Evolutionary conservation across 2,329 filamentous ascomycete species (phyloP).

Genomic region (Hymenoscyphus albidus): DNA sequence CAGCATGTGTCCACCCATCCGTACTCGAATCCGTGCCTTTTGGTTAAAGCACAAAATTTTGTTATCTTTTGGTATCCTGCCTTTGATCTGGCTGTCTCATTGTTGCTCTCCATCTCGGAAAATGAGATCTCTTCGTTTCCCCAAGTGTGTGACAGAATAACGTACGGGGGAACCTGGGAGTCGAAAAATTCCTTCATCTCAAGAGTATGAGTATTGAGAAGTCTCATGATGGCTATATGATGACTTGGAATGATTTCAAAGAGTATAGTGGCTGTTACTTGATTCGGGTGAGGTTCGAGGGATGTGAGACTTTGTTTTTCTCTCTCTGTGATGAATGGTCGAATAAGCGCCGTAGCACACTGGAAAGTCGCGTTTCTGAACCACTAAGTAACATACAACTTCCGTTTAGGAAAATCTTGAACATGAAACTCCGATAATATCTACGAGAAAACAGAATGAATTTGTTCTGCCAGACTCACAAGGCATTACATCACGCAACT

Average conservation of each 20-base stretch:
- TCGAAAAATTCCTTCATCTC: not conserved
- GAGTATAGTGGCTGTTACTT: not conserved
- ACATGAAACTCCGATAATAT: no score
- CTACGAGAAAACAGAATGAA: no score
- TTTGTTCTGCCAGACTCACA: no score
- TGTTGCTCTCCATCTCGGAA: not conserved
- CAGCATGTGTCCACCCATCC: slow-evolving; percentile 2
- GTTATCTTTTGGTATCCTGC: slow-evolving; percentile 9
- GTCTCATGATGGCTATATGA: not conserved
- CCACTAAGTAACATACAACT: no score
- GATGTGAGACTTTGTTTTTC: no score
- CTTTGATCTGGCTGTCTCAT: not conserved
- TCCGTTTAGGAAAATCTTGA: no score
- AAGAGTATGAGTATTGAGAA: not conserved
- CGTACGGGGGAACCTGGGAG: slow-evolving; percentile 25
- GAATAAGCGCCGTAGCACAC: no score
- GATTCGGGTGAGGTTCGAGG: not conserved
- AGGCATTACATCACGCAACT: not conserved
- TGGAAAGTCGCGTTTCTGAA: no score
- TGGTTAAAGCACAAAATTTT: not conserved
- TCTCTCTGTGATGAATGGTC: no score
- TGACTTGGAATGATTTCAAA: not conserved
- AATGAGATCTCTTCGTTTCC: slow-evolving; percentile 31
- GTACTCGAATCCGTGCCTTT: slow-evolving; percentile 1
- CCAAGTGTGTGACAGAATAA: slow-evolving; percentile 36